These are phyloP conservation scores for Chlorella variabilis DNA, from an alignment of 163 green algal genomes.

Conservation along the genomic window DNA sequence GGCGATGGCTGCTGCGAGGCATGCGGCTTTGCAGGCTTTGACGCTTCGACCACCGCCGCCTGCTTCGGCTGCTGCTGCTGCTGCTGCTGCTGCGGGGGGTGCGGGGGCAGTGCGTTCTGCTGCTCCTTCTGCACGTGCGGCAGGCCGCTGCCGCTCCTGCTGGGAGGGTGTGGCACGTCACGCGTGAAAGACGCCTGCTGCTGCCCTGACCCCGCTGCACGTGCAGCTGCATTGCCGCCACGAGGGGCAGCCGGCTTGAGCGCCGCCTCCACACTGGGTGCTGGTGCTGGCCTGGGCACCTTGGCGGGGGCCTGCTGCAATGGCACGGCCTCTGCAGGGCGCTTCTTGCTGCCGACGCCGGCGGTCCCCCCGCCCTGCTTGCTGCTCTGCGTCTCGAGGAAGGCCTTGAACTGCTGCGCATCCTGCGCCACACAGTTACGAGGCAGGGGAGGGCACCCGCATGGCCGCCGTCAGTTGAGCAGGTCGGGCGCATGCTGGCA, in stretches of 20 bases:
- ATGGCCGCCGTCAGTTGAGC: too few species aligned
- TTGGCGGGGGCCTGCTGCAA: neutral
- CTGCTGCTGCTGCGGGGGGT: neutral
- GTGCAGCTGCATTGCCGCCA: too few species aligned
- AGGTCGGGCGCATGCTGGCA: too few species aligned
- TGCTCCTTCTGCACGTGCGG: neutral
- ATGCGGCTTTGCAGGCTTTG: too few species aligned
- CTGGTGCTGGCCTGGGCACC: neutral
- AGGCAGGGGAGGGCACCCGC: too few species aligned
- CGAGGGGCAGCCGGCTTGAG: too few species aligned
- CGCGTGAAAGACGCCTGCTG: too few species aligned
- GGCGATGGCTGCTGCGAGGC: neutral
- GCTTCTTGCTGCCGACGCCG: neutral
- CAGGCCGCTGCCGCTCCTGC: neutral
- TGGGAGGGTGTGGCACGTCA: neutral
- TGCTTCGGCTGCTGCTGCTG: conserved; percentile 3
- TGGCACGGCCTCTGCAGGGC: neutral
- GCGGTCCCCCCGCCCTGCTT: neutral
- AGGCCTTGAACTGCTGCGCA: neutral
- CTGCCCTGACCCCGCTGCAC: too few species aligned
- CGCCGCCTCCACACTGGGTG: too few species aligned
- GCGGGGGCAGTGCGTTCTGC: neutral
- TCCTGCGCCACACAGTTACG: too few species aligned
- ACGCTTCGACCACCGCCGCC: too few species aligned
- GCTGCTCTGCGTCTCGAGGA: neutral